Percentiles rank a stretch among this genome's conserved stretches.
Conservation (phyloP, 2,329 filamentous ascomycete genomes). For the Penicillium vulpinum region DNA sequence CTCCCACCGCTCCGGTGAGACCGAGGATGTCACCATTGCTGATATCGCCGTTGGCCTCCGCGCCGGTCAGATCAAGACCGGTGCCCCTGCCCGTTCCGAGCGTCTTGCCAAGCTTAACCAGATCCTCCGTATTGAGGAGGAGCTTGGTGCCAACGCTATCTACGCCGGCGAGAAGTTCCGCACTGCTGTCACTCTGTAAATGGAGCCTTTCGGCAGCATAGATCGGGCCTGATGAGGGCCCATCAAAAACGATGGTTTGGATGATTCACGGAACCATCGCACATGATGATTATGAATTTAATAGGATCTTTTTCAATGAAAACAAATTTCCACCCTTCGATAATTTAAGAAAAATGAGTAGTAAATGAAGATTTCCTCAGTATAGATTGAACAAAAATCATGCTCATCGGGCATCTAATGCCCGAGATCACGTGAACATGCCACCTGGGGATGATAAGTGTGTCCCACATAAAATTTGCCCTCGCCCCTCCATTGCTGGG, state of each 20-base stretch:
- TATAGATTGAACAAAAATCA: conserved; percentile 8
- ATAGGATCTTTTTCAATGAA: conserved; percentile 25
- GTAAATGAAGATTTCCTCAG: too few species aligned
- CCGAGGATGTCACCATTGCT: conserved; percentile 98
- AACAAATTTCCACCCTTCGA: conserved; percentile 11
- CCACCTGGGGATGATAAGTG: conserved; percentile 20
- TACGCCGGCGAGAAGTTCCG: conserved; percentile 94
- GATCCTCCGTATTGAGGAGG: conserved; percentile 99
- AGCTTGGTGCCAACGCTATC: conserved; percentile 87
- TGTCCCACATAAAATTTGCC: conserved; percentile 35
- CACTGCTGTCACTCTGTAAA: conserved; percentile 82
- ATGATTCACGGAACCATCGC: conserved; percentile 11
- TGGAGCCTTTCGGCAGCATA: conserved; percentile 17
- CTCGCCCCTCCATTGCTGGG: conserved; percentile 22
- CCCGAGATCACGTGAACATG: conserved; percentile 24
- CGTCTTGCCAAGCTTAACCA: conserved; percentile 99
- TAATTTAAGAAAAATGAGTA: background rate
- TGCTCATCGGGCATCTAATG: conserved; percentile 22
- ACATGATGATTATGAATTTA: conserved; percentile 32
- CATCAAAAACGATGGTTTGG: conserved; percentile 21
- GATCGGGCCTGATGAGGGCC: conserved; percentile 2
- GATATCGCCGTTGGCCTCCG: conserved; percentile 97
- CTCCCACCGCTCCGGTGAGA: conserved; percentile 98
- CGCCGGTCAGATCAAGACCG: conserved; percentile 97
- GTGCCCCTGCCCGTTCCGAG: conserved; percentile 93